phyloP scores from a whole-genome alignment of 2,329 filamentous ascomycete genomes.

The Hymenoscyphus infarciens region DNA sequence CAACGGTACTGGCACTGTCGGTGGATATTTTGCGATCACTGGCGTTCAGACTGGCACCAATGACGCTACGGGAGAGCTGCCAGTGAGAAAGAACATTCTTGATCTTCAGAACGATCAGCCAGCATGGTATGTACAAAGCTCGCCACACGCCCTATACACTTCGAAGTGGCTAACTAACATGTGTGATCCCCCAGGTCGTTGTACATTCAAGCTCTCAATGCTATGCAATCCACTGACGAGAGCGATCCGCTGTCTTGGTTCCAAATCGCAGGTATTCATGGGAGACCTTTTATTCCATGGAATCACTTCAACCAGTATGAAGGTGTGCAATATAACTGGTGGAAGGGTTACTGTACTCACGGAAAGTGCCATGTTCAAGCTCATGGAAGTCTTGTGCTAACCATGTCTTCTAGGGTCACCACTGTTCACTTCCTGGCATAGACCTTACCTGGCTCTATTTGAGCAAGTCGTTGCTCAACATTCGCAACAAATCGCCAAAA shows the following conservation, averaged over 20 bases:
- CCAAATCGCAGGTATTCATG: conserved; percentile 25
- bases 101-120: conserved; percentile 25
- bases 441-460: conserved; percentile 50
- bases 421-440: conserved; percentile 47
- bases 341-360: conserved; percentile 33
- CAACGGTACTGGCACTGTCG: background rate
- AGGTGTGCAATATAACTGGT: background rate
- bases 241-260: conserved; percentile 20
- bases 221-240: conserved; percentile 17
- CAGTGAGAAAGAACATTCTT: conserved; percentile 25
- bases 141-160: background rate
- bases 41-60: conserved; percentile 25
- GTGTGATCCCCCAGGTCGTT: conserved; percentile 14
- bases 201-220: conserved; percentile 22
- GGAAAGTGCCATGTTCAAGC: conserved; percentile 14
- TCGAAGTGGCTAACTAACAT: background rate
- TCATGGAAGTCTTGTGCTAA: too few species aligned
- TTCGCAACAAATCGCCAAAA: conserved; percentile 43
- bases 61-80: conserved; percentile 18
- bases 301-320: conserved; percentile 19
- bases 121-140: conserved; percentile 16
- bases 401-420: too few species aligned
- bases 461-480: conserved; percentile 53
- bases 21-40: conserved; percentile 3
- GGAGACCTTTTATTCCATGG: conserved; percentile 29